Conservation (phyloP, 148 eudicot species). For the Cornus suecica region DNA sequence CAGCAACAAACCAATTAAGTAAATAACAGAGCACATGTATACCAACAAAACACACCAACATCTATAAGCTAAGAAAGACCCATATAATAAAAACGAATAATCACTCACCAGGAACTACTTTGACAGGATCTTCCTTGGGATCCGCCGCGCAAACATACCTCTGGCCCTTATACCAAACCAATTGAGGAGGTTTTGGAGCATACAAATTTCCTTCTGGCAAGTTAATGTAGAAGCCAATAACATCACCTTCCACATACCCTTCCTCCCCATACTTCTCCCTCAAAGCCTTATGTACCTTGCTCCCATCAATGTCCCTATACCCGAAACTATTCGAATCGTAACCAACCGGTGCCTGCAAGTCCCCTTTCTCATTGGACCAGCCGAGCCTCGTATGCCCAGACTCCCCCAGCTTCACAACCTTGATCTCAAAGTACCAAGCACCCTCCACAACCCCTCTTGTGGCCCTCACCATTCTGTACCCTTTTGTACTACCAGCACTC, state of each 20-base stretch:
- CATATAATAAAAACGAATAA: background rate
- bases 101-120: slow-evolving; percentile 77
- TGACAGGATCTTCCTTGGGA: slow-evolving; percentile 78
- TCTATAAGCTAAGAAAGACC: background rate
- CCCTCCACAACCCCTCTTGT: slow-evolving; percentile 84
- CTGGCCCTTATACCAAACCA: slow-evolving; percentile 86
- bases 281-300: slow-evolving; percentile 89
- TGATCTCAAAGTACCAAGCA: slow-evolving; percentile 92
- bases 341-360: slow-evolving; percentile 96
- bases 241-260: slow-evolving; percentile 90
- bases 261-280: slow-evolving; percentile 88
- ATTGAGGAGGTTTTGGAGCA: slow-evolving; percentile 58
- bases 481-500: slow-evolving; percentile 79
- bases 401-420: slow-evolving; percentile 70
- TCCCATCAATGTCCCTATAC: slow-evolving; percentile 94
- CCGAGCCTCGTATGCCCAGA: slow-evolving; percentile 90
- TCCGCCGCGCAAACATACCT: slow-evolving; percentile 63
- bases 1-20: background rate
- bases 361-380: slow-evolving; percentile 94
- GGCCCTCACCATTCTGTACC: slow-evolving; percentile 97
- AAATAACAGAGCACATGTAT: background rate
- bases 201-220: slow-evolving; percentile 73
- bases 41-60: background rate
- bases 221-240: slow-evolving; percentile 86
- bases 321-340: slow-evolving; percentile 90